Evolutionary conservation across 768 basidiomycete genomes (phyloP), one percentile per base, ranked within the genome.

Genomic region (Chalciporus pseudorubinellus): DNA sequence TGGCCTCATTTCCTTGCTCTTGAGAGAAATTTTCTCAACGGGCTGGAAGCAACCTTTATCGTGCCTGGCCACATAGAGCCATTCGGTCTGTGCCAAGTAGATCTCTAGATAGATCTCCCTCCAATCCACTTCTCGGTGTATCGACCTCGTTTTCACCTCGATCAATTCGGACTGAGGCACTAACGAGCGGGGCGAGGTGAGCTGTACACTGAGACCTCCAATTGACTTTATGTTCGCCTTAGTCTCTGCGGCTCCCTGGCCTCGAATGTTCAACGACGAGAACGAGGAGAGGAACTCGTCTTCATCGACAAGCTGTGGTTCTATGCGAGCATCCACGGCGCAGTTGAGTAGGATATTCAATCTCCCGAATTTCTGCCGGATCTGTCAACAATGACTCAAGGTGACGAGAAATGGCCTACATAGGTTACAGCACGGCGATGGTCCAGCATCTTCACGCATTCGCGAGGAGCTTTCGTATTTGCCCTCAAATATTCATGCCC

Each of bases 381-480:
- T 18, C 29, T 13, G 29, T 31, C 29, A 31, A 31, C 29, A 31
- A 11, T 11, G 9, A 41, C 18, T 21, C 46, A 4, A 41, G 13
- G 14, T 34, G 19, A 28, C 16, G 26, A 38, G 29, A 2, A 10
- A 43, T 11, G 14, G 65, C 83, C 67, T 64, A 87, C 87, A 53
- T 86, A 87, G 56, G 69, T 72, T 11, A 87, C 65, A 50, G 85
- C 79, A 20, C 85, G 75, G 59, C 86, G 79, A 57, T 89, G 85
- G 0, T 78, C 83, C 1, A 77, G 72, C 43, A 72, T 72, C 22
- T 72, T 67, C 47, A 76, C 74, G 56, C 84, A 83, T 38, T 77
- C 79, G 4, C 64, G 55, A 1, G 75, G 77, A 18, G 69, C 59
- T n/a, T 51, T 66, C 0, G 85, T 84, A 3, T 77, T 74, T 0